Evolutionary conservation across 73 alveolate species (phyloP).

Genomic region (Halteria grandinella): DNA sequence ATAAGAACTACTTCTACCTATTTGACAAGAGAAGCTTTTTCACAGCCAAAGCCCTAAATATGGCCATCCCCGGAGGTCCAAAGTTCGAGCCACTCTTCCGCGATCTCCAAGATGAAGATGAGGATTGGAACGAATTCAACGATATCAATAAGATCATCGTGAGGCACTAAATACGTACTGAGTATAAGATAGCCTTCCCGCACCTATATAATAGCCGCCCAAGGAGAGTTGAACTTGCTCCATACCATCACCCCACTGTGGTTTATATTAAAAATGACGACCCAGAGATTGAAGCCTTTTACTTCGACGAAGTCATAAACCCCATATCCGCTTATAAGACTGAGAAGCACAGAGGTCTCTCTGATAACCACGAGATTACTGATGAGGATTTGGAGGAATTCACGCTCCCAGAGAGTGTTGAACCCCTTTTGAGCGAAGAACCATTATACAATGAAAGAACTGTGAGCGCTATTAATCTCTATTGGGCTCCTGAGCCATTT

Average conservation of each 20-base stretch:
- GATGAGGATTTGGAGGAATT: constrained; percentile 56
- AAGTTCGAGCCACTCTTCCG: constrained; percentile 99
- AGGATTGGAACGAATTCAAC: constrained; percentile 99
- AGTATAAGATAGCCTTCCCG: constrained; percentile 99
- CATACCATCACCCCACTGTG: constrained; percentile 97
- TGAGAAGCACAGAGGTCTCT: constrained; percentile 49
- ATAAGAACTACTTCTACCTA: constrained; percentile 97
- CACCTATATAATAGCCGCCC: constrained; percentile 99
- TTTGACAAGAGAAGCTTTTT: constrained; percentile 97
- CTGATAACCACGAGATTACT: constrained; percentile 76
- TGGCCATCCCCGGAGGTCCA: constrained; percentile 99
- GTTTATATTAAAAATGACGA: constrained; percentile 90
- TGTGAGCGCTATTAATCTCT: constrained; percentile 91
- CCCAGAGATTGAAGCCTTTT: constrained; percentile 93
- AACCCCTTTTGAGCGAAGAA: constrained; percentile 89
- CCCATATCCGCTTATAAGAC: constrained; percentile 97
- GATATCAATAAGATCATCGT: constrained; percentile 99
- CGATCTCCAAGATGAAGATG: constrained; percentile 99
- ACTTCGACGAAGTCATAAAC: constrained; percentile 98
- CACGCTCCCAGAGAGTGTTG: constrained; percentile 67
- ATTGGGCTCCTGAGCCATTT: constrained; percentile 99
- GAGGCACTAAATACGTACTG: constrained; percentile 98
- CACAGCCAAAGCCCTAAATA: constrained; percentile 99
- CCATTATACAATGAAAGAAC: constrained; percentile 96
- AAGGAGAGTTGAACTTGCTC: constrained; percentile 95